Base-by-base conservation (phyloP, 2,329 filamentous ascomycete species). In the Arachnopeziza araneosa region DNA sequence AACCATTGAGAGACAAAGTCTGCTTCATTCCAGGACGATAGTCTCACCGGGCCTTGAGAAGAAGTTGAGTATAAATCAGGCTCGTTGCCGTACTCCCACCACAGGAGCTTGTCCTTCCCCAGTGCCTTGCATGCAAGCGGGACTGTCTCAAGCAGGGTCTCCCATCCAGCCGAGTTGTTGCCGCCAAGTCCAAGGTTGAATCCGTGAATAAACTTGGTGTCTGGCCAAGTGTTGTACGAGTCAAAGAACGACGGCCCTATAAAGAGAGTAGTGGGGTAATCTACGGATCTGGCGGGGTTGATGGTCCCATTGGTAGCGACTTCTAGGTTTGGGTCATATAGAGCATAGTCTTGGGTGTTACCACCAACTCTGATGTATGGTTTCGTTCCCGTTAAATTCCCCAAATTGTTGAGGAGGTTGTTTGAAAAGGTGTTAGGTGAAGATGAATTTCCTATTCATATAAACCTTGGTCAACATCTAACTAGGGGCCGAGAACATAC, bases 31-130 rank as follows among this genome's bases (percentile, higher is more conserved):
- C 82, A 87, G 26, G 68, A 74, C 0, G 74, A 26, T 0, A 83
- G 79, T n/a, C 84, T 73, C 22, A 83, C 78, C 0, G 76, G 73
- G 0, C 80, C 78, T 63, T 83, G 80, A 2, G 78, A 70, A 22
- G 79, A 80, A 1, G 77, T 80, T 21, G 79, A 78, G 70, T 75
- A 87, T 8, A 87, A 71, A 69, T 88, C 84, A 0, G 83, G 83
- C 70, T 87, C 84, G 66, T 88, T 88, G 49, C 86, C 85, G 64
- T 87, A 82, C 67, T 85, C 83, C 82, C 82, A 88, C 63, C 75
- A 74, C 24, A 82, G 77, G 6, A 86, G 72, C 57, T 77, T 82
- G 6, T 77, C 79, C 12, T 72, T 71, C 1, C 75, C 73, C 0
- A 88, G 72, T 2, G 83, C 80, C 65, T 80, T 79, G 72, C 85